phyloP scores from a whole-genome alignment of 2,329 filamentous ascomycete genomes.

The Stachybotrys chlorohalonatus region DNA sequence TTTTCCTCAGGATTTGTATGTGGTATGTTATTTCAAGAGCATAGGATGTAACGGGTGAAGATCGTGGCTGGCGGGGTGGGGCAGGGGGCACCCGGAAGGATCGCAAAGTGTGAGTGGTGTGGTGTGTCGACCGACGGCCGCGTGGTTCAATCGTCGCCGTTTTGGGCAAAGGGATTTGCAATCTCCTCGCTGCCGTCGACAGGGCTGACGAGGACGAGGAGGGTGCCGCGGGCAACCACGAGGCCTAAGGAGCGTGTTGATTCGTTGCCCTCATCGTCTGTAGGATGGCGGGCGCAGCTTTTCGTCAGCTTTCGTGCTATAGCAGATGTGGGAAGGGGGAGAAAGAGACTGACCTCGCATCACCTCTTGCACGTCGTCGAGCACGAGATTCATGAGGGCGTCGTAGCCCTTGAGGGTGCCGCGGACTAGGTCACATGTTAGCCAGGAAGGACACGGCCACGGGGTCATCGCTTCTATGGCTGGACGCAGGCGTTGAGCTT shows the following conservation, averaged over 20 bases:
- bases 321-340: neutral
- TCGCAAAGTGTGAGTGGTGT: neutral
- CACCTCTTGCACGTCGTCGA: conserved; percentile 87
- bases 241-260: conserved; percentile 72
- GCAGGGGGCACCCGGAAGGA: neutral
- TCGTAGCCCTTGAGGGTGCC: conserved; percentile 93
- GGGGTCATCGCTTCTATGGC: too few species aligned
- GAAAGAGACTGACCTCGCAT: conserved; percentile 59
- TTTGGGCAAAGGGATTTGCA: conserved; percentile 79
- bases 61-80: neutral
- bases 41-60: too few species aligned
- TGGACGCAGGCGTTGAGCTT: too few species aligned
- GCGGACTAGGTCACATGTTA: conserved; percentile 47
- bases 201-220: conserved; percentile 87
- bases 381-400: conserved; percentile 93
- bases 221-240: conserved; percentile 82
- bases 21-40: too few species aligned
- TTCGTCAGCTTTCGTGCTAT: conserved; percentile 1
- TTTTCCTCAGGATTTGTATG: too few species aligned
- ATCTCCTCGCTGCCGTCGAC: conserved; percentile 94
- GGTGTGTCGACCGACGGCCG: neutral
- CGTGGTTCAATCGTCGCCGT: conserved; percentile 49
- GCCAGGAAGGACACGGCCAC: neutral
- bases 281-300: neutral
- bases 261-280: conserved; percentile 90